Evolutionary conservation across 73 alveolate species (phyloP).

Genomic region (Breviolum minutum): DNA sequence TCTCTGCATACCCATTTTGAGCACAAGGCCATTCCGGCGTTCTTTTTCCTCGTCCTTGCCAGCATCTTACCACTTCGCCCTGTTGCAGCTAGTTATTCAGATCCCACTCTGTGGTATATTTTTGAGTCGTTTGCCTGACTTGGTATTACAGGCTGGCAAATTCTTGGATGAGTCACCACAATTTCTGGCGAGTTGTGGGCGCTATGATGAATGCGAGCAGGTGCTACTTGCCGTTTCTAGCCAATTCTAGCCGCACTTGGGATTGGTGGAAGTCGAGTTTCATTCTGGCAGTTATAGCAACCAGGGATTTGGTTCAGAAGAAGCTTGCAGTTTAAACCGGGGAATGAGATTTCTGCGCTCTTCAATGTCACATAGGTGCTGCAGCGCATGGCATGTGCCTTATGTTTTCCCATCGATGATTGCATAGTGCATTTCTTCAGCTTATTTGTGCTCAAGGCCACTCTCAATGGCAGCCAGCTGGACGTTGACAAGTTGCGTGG

Average conservation of each 20-base stretch:
- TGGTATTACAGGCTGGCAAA: slow-evolving; percentile 33
- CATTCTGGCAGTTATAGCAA: too few species aligned
- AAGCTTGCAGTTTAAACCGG: too few species aligned
- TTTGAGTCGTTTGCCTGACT: neutral
- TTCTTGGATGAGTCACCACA: slow-evolving; percentile 91
- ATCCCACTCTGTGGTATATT: too few species aligned
- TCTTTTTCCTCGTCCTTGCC: slow-evolving; percentile 38
- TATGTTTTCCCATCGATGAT: neutral
- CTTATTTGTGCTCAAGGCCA: neutral
- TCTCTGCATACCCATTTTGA: neutral
- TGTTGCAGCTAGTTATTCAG: neutral
- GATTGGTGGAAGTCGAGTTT: too few species aligned
- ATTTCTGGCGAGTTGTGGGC: slow-evolving; percentile 71
- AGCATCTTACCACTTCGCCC: neutral
- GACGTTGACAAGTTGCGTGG: slow-evolving; percentile 46
- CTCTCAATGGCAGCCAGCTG: slow-evolving; percentile 55
- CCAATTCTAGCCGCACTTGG: neutral
- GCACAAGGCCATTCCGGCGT: slow-evolving; percentile 79
- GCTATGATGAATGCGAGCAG: slow-evolving; percentile 80
- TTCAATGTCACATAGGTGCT: slow-evolving; percentile 8
- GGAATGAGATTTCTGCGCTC: neutral
- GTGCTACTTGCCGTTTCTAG: neutral
- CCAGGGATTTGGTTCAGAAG: too few species aligned
- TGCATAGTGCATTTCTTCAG: neutral
- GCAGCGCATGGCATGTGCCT: slow-evolving; percentile 45